Conservation (phyloP, 1,139 yeast genomes). For the Nadsonia starkeyi-henricii region DNA sequence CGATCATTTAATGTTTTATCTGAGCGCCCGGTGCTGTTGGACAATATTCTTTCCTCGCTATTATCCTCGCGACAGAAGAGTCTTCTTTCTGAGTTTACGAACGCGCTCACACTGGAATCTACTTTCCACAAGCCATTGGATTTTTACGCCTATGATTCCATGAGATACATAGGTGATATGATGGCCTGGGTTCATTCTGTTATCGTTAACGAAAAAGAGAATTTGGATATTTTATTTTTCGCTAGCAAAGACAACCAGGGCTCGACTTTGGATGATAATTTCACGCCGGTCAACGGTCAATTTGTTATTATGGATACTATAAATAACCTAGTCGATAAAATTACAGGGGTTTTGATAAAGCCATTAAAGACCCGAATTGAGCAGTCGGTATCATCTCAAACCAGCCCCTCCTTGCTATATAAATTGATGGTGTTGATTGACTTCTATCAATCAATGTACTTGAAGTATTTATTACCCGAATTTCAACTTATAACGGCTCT, state of each 20-base stretch:
- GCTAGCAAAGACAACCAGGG: conserved; percentile 25
- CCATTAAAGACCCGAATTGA: conserved; percentile 43
- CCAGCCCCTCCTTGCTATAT: conserved; percentile 39
- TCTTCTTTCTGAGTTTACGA: conserved; percentile 31
- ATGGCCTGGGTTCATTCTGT: conserved; percentile 81
- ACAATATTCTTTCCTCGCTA: conserved; percentile 6
- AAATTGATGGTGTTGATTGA: conserved; percentile 50
- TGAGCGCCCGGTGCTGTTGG: conserved; percentile 26
- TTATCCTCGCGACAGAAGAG: conserved; percentile 16
- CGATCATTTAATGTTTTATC: conserved; percentile 21
- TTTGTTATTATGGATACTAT: conserved; percentile 19
- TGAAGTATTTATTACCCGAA: conserved; percentile 24
- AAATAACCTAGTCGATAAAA: conserved; percentile 27
- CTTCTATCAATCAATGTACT: conserved; percentile 57
- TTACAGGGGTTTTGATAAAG: conserved; percentile 36
- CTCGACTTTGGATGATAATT: conserved; percentile 12
- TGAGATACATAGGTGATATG: conserved; percentile 72
- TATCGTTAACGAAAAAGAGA: conserved; percentile 80
- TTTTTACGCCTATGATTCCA: conserved; percentile 65
- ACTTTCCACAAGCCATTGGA: conserved; percentile 37
- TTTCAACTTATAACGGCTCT: conserved; percentile 1
- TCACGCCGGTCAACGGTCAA: not conserved
- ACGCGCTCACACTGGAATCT: conserved; percentile 39
- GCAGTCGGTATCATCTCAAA: conserved; percentile 54
- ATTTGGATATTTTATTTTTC: conserved; percentile 42